Conservation (phyloP, 805 yeast species). For the Hanseniaspora clermontiae region DNA sequence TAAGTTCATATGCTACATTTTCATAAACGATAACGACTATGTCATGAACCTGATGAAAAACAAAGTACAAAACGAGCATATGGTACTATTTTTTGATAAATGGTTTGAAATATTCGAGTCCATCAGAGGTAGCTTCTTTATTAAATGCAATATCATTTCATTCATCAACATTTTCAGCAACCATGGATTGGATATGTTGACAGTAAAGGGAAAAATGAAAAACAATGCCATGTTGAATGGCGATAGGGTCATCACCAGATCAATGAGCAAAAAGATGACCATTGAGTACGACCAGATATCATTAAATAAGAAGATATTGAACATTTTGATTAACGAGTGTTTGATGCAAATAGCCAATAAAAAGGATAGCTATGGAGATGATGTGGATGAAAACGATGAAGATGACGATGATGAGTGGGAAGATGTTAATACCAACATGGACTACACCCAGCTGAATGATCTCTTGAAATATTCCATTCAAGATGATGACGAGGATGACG, state of each 20-base stretch:
- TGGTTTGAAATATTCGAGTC: slow-evolving; percentile 80
- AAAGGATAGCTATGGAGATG: slow-evolving; percentile 1
- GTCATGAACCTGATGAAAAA: slow-evolving; percentile 45
- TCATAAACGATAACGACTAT: slow-evolving; percentile 47
- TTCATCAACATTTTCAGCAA: slow-evolving; percentile 55
- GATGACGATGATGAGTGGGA: slow-evolving; percentile 18
- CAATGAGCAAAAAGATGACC: slow-evolving; percentile 61
- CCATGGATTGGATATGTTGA: slow-evolving; percentile 35
- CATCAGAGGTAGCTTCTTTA: slow-evolving; percentile 64
- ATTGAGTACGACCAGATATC: slow-evolving; percentile 51
- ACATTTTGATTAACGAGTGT: slow-evolving; percentile 57
- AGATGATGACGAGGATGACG: slow-evolving; percentile 29
- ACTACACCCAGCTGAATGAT: slow-evolving; percentile 16
- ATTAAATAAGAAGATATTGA: slow-evolving; percentile 59
- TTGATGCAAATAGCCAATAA: slow-evolving; percentile 36
- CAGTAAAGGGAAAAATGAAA: slow-evolving; percentile 67
- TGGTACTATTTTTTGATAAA: slow-evolving; percentile 42
- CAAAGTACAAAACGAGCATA: slow-evolving; percentile 21
- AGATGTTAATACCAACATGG: slow-evolving; percentile 15
- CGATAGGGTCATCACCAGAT: slow-evolving; percentile 69
- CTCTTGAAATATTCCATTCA: slow-evolving; percentile 23
- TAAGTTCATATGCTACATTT: slow-evolving; percentile 61
- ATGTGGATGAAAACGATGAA: neutral
- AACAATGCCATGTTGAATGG: slow-evolving; percentile 33
- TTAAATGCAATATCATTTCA: slow-evolving; percentile 54